These are phyloP conservation scores for Musa schizocarpa DNA, from an alignment of 176 grass and related monocot species.

Conservation along the genomic window DNA sequence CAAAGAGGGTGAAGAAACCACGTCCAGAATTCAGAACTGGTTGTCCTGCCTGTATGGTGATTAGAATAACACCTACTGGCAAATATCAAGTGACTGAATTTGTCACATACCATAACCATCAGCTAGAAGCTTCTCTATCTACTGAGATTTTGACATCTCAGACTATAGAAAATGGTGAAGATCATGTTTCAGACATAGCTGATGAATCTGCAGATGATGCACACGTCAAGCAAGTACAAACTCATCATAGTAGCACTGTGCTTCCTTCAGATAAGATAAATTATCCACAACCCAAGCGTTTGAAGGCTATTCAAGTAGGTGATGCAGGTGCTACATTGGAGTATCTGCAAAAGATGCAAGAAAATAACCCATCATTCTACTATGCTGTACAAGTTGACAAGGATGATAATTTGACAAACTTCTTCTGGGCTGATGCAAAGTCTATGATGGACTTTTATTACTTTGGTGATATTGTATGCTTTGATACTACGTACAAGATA, in stretches of 20 bases:
- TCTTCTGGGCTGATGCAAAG: slow-evolving; percentile 83
- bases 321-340: slow-evolving; percentile 69
- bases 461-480: slow-evolving; percentile 81
- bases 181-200: slow-evolving; percentile 31
- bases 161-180: slow-evolving; percentile 38
- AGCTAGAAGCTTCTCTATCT: slow-evolving; percentile 39
- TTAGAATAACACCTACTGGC: slow-evolving; percentile 52
- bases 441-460: slow-evolving; percentile 62
- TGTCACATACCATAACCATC: slow-evolving; percentile 82
- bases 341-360: slow-evolving; percentile 79
- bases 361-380: slow-evolving; percentile 70
- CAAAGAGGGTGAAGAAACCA: slow-evolving; percentile 76
- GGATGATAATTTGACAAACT: slow-evolving; percentile 52
- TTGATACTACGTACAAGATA: slow-evolving; percentile 68
- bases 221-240: slow-evolving; percentile 23
- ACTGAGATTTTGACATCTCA: slow-evolving; percentile 50
- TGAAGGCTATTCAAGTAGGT: slow-evolving; percentile 33
- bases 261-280: slow-evolving; percentile 35
- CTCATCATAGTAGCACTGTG: slow-evolving; percentile 15
- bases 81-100: slow-evolving; percentile 86
- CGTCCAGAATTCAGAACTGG: slow-evolving; percentile 81
- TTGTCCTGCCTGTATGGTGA: slow-evolving; percentile 84
- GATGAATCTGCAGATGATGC: slow-evolving; percentile 36
- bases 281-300: slow-evolving; percentile 31
- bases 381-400: slow-evolving; percentile 65